These are phyloP conservation scores for Gossypium trilobum DNA, from an alignment of 441 rosid species.

Conservation along the genomic window DNA sequence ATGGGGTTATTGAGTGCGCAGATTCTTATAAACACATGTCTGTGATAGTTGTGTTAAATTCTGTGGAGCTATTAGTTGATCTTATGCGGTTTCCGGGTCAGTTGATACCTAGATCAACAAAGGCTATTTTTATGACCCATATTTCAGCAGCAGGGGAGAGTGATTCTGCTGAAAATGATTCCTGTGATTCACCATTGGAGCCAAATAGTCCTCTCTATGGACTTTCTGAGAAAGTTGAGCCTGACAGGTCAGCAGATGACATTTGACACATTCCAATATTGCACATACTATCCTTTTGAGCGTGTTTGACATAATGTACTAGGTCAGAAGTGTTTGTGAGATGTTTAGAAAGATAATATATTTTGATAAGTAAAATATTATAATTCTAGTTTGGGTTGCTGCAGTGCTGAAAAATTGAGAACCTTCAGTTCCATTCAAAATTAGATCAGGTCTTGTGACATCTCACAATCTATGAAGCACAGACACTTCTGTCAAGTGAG, in stretches of 20 bases:
- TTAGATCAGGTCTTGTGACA: conserved; percentile 30
- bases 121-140: conserved; percentile 89
- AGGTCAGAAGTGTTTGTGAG: not conserved
- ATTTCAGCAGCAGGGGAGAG: conserved; percentile 96
- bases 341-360: not conserved
- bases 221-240: conserved; percentile 67
- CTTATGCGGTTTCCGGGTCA: conserved; percentile 96
- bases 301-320: not conserved
- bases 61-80: conserved; percentile 88
- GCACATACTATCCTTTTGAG: not conserved
- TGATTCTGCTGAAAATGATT: conserved; percentile 99
- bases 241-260: conserved; percentile 54
- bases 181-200: conserved; percentile 97
- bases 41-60: conserved; percentile 75
- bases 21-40: conserved; percentile 92
- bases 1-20: conserved; percentile 60
- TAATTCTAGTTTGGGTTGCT: conserved; percentile 21
- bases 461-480: not conserved
- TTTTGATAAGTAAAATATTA: conserved; percentile 7
- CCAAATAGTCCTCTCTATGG: conserved; percentile 98
- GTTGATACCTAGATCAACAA: conserved; percentile 76
- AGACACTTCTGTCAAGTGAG: not conserved
- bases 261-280: conserved; percentile 6
- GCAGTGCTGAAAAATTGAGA: conserved; percentile 74
- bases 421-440: conserved; percentile 55